Conservation (phyloP, 257 asterid species). For the Petunia axillaris region DNA sequence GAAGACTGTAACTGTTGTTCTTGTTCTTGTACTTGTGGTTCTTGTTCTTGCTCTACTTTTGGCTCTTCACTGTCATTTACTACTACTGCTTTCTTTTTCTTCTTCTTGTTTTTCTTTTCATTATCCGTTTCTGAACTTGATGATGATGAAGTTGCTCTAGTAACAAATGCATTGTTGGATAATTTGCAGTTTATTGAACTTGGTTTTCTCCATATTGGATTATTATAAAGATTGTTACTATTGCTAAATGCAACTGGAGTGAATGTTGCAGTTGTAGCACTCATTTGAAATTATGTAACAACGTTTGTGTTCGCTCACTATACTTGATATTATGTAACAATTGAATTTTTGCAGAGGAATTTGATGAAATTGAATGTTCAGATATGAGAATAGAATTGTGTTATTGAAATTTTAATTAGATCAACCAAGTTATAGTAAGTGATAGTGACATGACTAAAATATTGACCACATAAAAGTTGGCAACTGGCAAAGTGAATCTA, state of each 20-base stretch:
- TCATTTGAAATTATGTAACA: not conserved
- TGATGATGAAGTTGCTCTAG: conserved; percentile 11
- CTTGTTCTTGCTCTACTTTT: conserved; percentile 25
- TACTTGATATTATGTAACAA: not conserved
- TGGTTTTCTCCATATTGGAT: not conserved
- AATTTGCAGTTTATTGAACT: not conserved
- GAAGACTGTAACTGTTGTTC: conserved; percentile 24
- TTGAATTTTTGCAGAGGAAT: not conserved
- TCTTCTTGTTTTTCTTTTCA: conserved; percentile 45
- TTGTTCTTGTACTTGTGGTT: conserved; percentile 24
- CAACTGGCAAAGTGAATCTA: not conserved
- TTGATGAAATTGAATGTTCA: not conserved
- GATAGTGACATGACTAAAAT: not conserved
- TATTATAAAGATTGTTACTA: not conserved
- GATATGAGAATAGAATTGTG: not conserved
- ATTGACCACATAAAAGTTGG: not conserved
- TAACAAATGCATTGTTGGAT: not conserved
- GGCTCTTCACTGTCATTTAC: conserved; percentile 28
- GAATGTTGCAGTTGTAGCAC: conserved; percentile 23
- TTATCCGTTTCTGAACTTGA: conserved; percentile 37
- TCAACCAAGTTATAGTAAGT: not conserved
- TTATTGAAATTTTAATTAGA: not conserved
- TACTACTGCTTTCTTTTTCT: conserved; percentile 51
- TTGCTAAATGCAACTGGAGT: conserved; percentile 20
- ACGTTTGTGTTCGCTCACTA: too few relatives aligned